phyloP scores from a whole-genome alignment of 768 basidiomycete genomes.

The Amanita brunnescens region DNA sequence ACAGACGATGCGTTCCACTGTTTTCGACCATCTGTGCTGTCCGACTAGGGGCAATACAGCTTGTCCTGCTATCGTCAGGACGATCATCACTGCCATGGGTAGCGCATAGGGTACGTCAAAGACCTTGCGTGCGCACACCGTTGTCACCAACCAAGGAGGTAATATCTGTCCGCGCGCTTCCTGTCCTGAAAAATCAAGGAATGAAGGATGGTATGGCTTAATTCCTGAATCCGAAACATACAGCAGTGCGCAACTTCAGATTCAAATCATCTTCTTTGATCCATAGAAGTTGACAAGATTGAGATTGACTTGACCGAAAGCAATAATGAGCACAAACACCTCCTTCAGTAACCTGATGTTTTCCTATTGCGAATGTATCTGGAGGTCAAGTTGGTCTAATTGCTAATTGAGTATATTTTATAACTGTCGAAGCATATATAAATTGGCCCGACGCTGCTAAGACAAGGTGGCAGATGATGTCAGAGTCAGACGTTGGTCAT shows the following conservation, averaged over 20 bases:
- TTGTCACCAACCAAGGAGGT: background rate
- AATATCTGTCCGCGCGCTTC: background rate
- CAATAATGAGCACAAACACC: background rate
- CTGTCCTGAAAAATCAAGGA: background rate
- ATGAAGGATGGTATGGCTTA: background rate
- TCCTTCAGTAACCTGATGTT: background rate
- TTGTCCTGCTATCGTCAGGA: too few relatives aligned
- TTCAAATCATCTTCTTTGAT: background rate
- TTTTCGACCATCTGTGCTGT: too few relatives aligned
- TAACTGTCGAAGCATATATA: slow-evolving; percentile 19
- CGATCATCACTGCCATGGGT: too few relatives aligned
- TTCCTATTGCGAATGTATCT: background rate
- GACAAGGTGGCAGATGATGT: background rate
- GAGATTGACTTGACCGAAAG: background rate
- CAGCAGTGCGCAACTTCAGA: background rate
- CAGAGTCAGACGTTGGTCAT: too few relatives aligned
- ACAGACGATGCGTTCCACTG: too few relatives aligned
- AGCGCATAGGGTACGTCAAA: too few relatives aligned
- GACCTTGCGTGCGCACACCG: too few relatives aligned
- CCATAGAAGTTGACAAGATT: background rate
- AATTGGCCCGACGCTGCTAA: slow-evolving; percentile 14
- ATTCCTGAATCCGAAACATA: background rate
- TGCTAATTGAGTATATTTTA: slow-evolving; percentile 7
- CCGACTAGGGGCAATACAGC: too few relatives aligned
- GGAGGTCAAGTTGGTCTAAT: background rate